Evolutionary conservation across 257 asterid species (phyloP), one percentile per base, ranked within the genome.

Genomic region (Anisodus tanguticus): DNA sequence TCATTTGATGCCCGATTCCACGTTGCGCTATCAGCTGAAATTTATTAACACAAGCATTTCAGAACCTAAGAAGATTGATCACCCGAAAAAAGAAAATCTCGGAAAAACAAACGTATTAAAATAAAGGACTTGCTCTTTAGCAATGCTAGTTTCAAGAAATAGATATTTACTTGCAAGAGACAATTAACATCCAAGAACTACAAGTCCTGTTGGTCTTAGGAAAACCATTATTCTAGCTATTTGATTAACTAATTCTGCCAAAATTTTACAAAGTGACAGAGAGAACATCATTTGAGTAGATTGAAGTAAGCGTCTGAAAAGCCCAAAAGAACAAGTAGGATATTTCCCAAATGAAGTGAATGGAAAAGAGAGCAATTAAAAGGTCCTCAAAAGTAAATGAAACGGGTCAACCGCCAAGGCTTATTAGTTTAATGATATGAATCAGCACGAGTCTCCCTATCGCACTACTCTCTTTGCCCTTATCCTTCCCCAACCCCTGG

Each of bases 1-100:
- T 94, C 97, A 91, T 94, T 86, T 85, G 87, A 85, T 96, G 98
- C 26, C 90, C 91, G 22, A 96, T 91, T 51, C 97, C 97, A 0
- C 92, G 88, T 87, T 94, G 88, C 9, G 90, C 91, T 64, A 92
- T 87, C 87, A 92, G 49, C 97, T 95, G 93, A 84, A 81, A 64
- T 22, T 81, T 57, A 22, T 39, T 0, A 37, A 9, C 58, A 37
- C 79, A 71, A 9, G 39, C 17, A n/a, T 43, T 9, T 71, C 79
- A 71, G 39, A 43, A n/a, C 15, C 79, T 4, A 70, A 70, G 79
- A 70, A 43, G 37, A 70, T 69, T 8, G 54, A 69, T 70, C 55
- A 17, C 79, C 15, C 55, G 5, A 17, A 41, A 64, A 70, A 43
- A 70, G 13, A 68, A 41, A 41, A 41, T 3, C 45, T 41, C 45